Conservation (phyloP, 352 stramenopile genomes). For the Phytophthora constricta region DNA sequence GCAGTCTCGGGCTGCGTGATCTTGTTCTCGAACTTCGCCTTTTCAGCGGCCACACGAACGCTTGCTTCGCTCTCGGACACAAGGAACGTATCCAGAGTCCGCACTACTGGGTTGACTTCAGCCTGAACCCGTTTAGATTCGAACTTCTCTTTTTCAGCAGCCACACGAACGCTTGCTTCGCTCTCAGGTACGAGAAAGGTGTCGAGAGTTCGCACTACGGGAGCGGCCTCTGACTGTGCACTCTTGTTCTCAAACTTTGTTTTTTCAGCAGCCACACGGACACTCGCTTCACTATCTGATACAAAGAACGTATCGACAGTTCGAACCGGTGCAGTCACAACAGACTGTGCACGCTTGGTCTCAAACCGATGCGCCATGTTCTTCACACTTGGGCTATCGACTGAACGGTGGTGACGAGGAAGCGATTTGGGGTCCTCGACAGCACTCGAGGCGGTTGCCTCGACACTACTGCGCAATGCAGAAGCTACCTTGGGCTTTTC, state of each 20-base stretch:
- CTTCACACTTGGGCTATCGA: constrained; percentile 38
- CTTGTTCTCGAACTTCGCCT: constrained; percentile 57
- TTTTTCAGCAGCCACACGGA: constrained; percentile 43
- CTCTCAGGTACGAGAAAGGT: constrained; percentile 20
- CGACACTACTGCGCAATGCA: not conserved
- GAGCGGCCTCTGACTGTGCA: constrained; percentile 33
- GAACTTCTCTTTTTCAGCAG: constrained; percentile 27
- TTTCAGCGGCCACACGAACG: constrained; percentile 43
- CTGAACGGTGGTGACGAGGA: constrained; percentile 24
- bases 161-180: constrained; percentile 25
- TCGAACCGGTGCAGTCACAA: constrained; percentile 42
- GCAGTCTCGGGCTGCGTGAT: constrained; percentile 33
- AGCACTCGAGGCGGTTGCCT: not conserved
- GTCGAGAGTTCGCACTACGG: constrained; percentile 15
- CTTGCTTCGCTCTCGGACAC: constrained; percentile 16
- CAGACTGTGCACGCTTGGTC: constrained; percentile 59
- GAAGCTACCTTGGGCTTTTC: constrained; percentile 11
- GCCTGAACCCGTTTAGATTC: not conserved
- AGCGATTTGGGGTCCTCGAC: constrained; percentile 5
- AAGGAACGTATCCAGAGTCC: constrained; percentile 25
- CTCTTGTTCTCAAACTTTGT: constrained; percentile 37
- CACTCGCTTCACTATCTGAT: constrained; percentile 33
- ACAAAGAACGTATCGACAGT: constrained; percentile 45
- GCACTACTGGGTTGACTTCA: not conserved
- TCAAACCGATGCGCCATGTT: constrained; percentile 72